Evolutionary conservation across 2,329 filamentous ascomycete genomes (phyloP).

Genomic region (Pezicula neosporulosa): DNA sequence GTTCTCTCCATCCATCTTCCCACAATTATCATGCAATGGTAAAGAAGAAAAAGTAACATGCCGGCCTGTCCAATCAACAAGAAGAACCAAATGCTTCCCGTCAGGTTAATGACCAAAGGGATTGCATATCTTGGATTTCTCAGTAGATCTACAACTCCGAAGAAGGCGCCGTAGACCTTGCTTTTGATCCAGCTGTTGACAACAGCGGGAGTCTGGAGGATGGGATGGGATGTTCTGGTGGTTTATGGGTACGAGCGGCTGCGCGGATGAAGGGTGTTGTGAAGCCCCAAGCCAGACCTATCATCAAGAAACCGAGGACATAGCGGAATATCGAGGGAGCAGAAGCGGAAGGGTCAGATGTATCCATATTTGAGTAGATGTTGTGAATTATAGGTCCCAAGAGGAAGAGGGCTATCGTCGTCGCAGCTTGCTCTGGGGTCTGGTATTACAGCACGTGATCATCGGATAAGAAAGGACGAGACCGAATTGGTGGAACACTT

Average conservation of each 20-base stretch:
- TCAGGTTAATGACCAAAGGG: conserved; percentile 82
- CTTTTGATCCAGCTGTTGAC: conserved; percentile 56
- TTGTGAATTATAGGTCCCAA: background rate
- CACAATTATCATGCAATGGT: background rate
- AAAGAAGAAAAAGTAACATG: conserved; percentile 38
- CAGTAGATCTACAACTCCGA: conserved; percentile 74
- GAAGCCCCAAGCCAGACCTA: conserved; percentile 89
- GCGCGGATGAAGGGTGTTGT: conserved; percentile 89
- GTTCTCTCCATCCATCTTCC: no score
- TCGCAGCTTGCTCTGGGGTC: no score
- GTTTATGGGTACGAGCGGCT: conserved; percentile 73
- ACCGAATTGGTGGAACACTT: no score
- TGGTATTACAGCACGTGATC: no score
- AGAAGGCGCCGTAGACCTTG: conserved; percentile 63
- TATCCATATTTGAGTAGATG: conserved; percentile 1
- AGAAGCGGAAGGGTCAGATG: background rate
- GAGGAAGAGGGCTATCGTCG: background rate
- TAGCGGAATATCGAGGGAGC: conserved; percentile 68
- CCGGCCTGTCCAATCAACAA: conserved; percentile 88
- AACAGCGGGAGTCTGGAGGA: conserved; percentile 48
- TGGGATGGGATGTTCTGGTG: conserved; percentile 51
- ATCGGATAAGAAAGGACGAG: no score
- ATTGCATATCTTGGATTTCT: conserved; percentile 80
- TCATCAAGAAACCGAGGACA: conserved; percentile 82
- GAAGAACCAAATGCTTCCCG: conserved; percentile 96